Evolutionary conservation across 2,329 filamentous ascomycete species (phyloP), one percentile per base, ranked within the genome.

Genomic region (Fusarium protoensiforme): DNA sequence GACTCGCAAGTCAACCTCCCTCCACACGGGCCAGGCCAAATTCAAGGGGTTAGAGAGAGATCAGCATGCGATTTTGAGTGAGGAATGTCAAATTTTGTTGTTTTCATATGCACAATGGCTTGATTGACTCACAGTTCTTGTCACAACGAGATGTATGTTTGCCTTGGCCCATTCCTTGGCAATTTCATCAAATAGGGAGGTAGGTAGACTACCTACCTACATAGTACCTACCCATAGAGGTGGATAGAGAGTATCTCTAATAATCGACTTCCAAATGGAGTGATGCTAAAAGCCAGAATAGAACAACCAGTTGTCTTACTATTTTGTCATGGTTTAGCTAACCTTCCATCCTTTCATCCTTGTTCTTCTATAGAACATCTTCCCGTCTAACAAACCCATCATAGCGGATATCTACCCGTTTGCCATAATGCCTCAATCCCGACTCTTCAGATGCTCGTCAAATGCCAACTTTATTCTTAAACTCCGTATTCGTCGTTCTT

Each of bases 401-500:
- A 3, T 61, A 70, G 33, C 79, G 5, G 24, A 24, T 5, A 76
- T 54, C 65, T 67, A 7, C 74, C 79, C 11, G 67, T 71, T 41
- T 73, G 75, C n/a, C 80, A n/a, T 54, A 68, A 6, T 78, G 75
- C 13, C 62, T 65, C n/a, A 43, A 66, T 33, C 71, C 29, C 75
- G 77, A 36, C 60, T 68, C 27, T 48, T 72, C 24, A 82, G 82
- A 64, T 64, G n/a, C 39, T 27, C n/a, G 2, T 9, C 7, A 14
- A 14, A 43, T 20, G n/a, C 48, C 78, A n/a, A 77, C 80, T 5
- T 77, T 83, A 38, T 78, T 70, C 7, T 62, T 83, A 33, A 86
- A 85, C 70, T 67, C 79, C n/a, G 75, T 67, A 0, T 64, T 83
- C 18, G 68, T 83, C 20, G 72, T 83, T 29, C 80, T 83, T 4